Evolutionary conservation across 2,329 filamentous ascomycete species (phyloP).

Genomic region (Ophiostoma ulmi): DNA sequence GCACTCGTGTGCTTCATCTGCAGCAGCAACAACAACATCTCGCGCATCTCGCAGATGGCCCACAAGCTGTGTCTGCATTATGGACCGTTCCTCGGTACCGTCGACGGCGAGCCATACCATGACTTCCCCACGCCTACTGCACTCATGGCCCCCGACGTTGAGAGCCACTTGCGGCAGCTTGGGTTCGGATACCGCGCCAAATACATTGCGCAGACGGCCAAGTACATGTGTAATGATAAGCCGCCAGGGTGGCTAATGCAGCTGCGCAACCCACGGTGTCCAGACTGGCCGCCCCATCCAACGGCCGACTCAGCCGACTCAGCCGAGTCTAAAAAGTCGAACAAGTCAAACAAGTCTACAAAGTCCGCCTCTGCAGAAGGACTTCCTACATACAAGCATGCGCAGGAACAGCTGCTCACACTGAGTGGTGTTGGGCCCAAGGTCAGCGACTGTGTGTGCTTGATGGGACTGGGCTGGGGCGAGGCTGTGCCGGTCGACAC

Average conservation of each 20-base stretch:
- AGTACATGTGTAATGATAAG: conserved; percentile 62
- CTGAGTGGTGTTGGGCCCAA: conserved; percentile 92
- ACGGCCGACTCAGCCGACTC: background rate
- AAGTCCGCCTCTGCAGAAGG: background rate
- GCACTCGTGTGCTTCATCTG: conserved; percentile 91
- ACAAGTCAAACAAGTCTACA: background rate
- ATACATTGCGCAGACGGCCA: conserved; percentile 83
- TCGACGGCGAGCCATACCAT: conserved; percentile 54
- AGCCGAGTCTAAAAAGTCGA: background rate
- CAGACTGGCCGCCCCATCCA: conserved; percentile 42
- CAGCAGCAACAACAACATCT: conserved; percentile 98
- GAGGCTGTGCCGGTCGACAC: conserved; percentile 95
- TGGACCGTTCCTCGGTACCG: conserved; percentile 65
- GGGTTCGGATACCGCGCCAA: conserved; percentile 94
- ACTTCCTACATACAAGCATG: conserved; percentile 56
- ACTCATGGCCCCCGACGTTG: conserved; percentile 69
- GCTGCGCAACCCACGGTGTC: conserved; percentile 71
- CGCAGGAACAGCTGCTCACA: conserved; percentile 72
- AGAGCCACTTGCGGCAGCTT: conserved; percentile 70
- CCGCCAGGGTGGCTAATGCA: conserved; percentile 70
- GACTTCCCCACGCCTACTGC: conserved; percentile 36
- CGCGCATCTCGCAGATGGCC: conserved; percentile 91
- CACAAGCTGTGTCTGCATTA: conserved; percentile 87
- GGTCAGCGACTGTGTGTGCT: conserved; percentile 90
- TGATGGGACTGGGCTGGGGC: conserved; percentile 95